Evolutionary conservation across 2,329 filamentous ascomycete genomes (phyloP).

Genomic region (Myriosclerotinia scirpicola): DNA sequence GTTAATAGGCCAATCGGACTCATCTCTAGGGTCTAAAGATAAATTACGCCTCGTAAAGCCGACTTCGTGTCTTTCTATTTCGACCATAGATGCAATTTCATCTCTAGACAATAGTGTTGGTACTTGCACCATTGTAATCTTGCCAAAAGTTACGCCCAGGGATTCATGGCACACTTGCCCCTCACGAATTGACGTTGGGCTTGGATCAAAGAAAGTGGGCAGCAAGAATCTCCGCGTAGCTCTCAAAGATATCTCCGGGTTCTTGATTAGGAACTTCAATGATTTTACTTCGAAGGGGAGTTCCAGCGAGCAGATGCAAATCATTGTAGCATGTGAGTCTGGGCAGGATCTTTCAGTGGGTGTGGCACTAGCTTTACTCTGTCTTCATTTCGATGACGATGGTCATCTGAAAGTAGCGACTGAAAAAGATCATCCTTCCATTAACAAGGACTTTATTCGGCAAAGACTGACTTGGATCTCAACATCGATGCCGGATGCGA

Average conservation of each 20-base stretch:
- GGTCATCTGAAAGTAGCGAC: conserved; percentile 46
- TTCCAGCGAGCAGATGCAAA: conserved; percentile 24
- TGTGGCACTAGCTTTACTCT: conserved; percentile 72
- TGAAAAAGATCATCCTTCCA: conserved; percentile 28
- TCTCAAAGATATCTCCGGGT: conserved; percentile 48
- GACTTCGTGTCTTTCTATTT: conserved; percentile 37
- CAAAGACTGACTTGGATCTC: conserved; percentile 80
- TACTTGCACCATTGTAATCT: conserved; percentile 44
- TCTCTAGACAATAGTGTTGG: neutral
- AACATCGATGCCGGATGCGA: conserved; percentile 72
- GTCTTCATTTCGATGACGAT: conserved; percentile 66
- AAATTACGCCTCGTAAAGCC: conserved; percentile 33
- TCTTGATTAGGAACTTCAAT: conserved; percentile 32
- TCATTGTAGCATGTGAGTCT: conserved; percentile 69
- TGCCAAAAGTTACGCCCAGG: conserved; percentile 46
- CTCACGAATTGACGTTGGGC: conserved; percentile 55
- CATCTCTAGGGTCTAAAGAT: neutral
- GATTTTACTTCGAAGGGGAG: neutral
- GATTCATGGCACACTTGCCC: conserved; percentile 45
- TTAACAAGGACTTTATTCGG: conserved; percentile 77
- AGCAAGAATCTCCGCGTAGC: conserved; percentile 78
- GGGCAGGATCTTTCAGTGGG: conserved; percentile 82
- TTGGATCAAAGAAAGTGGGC: conserved; percentile 73
- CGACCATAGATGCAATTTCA: conserved; percentile 27
- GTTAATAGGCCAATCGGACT: conserved; percentile 43